phyloP scores from a whole-genome alignment of 1,284 basidiomycete genomes.

The Quambalaria eucalypti region DNA sequence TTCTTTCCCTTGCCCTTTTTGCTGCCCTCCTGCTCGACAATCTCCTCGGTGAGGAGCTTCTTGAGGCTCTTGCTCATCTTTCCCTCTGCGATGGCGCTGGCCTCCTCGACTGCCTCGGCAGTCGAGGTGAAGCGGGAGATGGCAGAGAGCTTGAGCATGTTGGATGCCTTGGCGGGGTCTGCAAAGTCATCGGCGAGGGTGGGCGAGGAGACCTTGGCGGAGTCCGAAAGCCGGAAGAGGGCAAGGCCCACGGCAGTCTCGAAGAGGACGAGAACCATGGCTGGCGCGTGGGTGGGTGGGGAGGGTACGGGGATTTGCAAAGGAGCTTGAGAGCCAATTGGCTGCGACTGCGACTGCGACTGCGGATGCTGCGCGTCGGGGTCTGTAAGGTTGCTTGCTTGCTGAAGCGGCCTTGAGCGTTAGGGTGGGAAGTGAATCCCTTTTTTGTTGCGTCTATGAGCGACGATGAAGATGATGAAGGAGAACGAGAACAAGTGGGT shows the following conservation, averaged over 20 bases:
- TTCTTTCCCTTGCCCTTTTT: constrained; percentile 72
- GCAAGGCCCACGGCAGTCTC: constrained; percentile 64
- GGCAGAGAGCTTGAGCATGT: constrained; percentile 72
- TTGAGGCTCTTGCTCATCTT: constrained; percentile 87
- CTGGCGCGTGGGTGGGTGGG: constrained; percentile 3
- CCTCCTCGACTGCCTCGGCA: constrained; percentile 95
- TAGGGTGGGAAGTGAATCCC: no score
- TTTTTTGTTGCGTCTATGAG: no score
- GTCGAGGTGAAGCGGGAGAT: constrained; percentile 94
- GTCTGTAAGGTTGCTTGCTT: no score
- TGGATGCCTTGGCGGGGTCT: constrained; percentile 79
- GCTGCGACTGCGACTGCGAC: no score
- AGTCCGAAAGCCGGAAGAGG: constrained; percentile 89
- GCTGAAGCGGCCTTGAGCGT: no score
- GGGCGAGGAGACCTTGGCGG: constrained; percentile 74
- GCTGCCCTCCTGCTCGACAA: constrained; percentile 54
- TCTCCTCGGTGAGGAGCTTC: constrained; percentile 81
- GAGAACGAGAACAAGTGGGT: no score
- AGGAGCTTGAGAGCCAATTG: no score
- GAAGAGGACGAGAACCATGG: constrained; percentile 45
- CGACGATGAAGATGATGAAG: no score
- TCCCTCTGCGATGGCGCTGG: constrained; percentile 82
- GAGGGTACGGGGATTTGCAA: no score
- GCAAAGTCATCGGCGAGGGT: constrained; percentile 88
- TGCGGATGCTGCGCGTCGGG: no score